Evolutionary conservation across 2,329 filamentous ascomycete genomes (phyloP).

Genomic region (Hirsutella minnesotensis): DNA sequence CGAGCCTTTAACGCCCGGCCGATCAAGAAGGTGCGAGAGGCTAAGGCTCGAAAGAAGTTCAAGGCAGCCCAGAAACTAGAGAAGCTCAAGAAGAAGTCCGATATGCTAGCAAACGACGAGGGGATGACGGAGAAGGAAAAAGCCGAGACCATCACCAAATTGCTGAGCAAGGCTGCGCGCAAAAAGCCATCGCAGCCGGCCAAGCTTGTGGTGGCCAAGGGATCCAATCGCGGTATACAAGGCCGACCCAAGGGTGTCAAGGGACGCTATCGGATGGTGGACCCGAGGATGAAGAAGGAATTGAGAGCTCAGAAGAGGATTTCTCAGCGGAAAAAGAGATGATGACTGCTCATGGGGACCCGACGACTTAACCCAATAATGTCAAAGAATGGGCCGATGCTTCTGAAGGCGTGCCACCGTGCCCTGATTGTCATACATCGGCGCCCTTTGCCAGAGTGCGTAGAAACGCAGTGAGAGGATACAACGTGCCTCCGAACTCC

Average conservation of each 20-base stretch:
- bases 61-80: constrained; percentile 84
- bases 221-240: constrained; percentile 72
- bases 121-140: constrained; percentile 95
- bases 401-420: background rate
- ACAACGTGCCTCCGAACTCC: constrained; percentile 60
- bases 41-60: constrained; percentile 93
- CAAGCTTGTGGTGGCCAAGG: constrained; percentile 80
- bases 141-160: constrained; percentile 66
- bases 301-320: constrained; percentile 72
- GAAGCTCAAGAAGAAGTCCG: constrained; percentile 96
- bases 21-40: constrained; percentile 98
- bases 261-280: constrained; percentile 95
- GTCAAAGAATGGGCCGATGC: no score
- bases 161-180: constrained; percentile 72
- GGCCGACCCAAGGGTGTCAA: constrained; percentile 86
- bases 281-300: constrained; percentile 94
- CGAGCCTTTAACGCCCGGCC: constrained; percentile 88
- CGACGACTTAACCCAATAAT: background rate
- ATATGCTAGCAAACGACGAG: constrained; percentile 77
- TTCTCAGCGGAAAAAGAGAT: constrained; percentile 49
- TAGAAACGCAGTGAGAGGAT: constrained; percentile 47
- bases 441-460: constrained; percentile 18
- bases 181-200: constrained; percentile 78
- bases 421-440: background rate
- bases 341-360: background rate